These are phyloP conservation scores for Penicillium dipodomyicola DNA, from an alignment of 495 filamentous ascomycete genomes.

Conservation along the genomic window DNA sequence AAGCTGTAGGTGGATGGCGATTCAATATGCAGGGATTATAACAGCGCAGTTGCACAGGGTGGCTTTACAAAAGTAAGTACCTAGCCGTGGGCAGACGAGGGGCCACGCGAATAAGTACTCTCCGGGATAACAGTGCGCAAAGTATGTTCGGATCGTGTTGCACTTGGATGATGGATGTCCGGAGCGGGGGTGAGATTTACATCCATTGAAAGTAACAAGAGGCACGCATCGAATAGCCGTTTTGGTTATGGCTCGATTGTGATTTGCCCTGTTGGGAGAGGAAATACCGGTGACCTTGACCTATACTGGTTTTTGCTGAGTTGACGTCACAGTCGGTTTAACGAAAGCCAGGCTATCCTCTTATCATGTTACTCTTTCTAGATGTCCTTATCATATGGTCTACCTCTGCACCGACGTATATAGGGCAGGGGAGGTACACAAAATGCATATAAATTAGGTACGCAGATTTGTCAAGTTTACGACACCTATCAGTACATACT, in stretches of 20 bases:
- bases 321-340: slow-evolving; percentile 2
- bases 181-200: slow-evolving; percentile 22
- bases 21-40: not conserved
- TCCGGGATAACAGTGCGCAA: not conserved
- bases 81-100: not conserved
- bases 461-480: not conserved
- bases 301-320: not conserved
- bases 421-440: too few species aligned
- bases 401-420: not conserved
- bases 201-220: slow-evolving; percentile 7
- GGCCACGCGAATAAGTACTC: slow-evolving; percentile 14
- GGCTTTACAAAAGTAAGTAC: not conserved
- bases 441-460: not conserved
- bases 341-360: not conserved
- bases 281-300: slow-evolving; percentile 16
- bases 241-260: slow-evolving; percentile 22
- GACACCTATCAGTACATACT: not conserved
- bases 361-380: slow-evolving; percentile 1
- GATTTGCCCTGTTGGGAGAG: slow-evolving; percentile 31
- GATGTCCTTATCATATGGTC: not conserved
- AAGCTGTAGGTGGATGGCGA: not conserved
- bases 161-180: slow-evolving; percentile 9
- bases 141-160: slow-evolving; percentile 8
- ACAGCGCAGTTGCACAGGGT: not conserved
- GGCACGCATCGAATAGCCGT: slow-evolving; percentile 21